Evolutionary conservation across 2,329 filamentous ascomycete species (phyloP).

Genomic region (Dactylonectria estremocensis): DNA sequence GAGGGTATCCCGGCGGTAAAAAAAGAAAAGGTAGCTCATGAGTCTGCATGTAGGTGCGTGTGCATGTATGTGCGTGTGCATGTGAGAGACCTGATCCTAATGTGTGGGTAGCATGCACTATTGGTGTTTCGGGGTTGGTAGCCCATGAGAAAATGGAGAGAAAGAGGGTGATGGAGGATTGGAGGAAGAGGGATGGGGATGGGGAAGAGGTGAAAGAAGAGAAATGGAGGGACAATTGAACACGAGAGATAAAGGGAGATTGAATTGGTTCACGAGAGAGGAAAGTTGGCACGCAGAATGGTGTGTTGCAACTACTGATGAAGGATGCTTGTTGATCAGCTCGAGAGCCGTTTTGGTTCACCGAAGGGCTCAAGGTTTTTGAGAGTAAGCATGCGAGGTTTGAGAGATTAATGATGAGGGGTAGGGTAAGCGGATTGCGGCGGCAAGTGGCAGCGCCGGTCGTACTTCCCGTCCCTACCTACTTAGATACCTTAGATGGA

Average conservation of each 20-base stretch:
- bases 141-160: not conserved
- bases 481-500: not conserved
- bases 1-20: not conserved
- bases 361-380: conserved; percentile 17
- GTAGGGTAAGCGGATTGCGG: not conserved
- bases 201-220: not conserved
- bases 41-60: not conserved
- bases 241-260: conserved; percentile 16
- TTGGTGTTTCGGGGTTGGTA: not conserved
- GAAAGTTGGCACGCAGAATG: not conserved
- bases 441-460: no score
- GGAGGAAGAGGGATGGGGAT: not conserved
- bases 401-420: conserved; percentile 18
- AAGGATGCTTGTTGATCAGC: conserved; percentile 6
- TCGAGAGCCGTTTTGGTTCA: conserved; percentile 15
- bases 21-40: not conserved
- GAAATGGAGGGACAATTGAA: not conserved
- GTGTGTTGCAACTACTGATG: conserved; percentile 15
- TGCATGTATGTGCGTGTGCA: not conserved
- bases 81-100: not conserved
- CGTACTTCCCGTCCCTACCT: no score
- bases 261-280: conserved; percentile 8
- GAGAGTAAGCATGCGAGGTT: not conserved
- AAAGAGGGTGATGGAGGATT: not conserved
- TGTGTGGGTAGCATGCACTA: not conserved